phyloP scores from a whole-genome alignment of 1,139 yeast species.

The Blastobotrys apis region DNA sequence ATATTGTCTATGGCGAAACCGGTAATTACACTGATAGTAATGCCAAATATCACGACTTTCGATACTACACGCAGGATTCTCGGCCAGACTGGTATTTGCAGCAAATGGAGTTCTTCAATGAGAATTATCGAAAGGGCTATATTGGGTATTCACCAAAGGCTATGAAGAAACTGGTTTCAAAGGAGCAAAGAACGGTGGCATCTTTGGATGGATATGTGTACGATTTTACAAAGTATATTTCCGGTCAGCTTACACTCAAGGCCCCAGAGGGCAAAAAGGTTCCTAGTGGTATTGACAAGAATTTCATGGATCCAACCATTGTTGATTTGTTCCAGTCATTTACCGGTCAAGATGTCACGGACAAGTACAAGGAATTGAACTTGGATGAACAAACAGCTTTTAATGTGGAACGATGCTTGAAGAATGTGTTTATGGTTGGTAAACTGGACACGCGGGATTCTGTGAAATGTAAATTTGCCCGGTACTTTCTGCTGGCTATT shows the following conservation, averaged over 20 bases:
- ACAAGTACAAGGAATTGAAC: constrained; percentile 27
- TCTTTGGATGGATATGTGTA: constrained; percentile 37
- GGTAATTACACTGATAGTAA: constrained; percentile 37
- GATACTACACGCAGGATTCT: constrained; percentile 37
- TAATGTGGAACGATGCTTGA: constrained; percentile 35
- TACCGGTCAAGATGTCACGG: constrained; percentile 38
- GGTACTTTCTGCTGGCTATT: constrained; percentile 40
- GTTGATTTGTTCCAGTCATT: constrained; percentile 33
- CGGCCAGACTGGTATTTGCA: constrained; percentile 43
- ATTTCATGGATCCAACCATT: constrained; percentile 34
- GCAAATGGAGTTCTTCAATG: constrained; percentile 36
- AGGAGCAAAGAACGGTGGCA: constrained; percentile 30
- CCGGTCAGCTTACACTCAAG: constrained; percentile 36
- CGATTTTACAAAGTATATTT: constrained; percentile 37
- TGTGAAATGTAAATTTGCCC: constrained; percentile 38
- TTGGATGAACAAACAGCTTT: constrained; percentile 26
- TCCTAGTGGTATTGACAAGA: constrained; percentile 26
- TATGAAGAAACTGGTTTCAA: constrained; percentile 27
- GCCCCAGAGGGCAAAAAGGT: constrained; percentile 31
- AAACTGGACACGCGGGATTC: constrained; percentile 39
- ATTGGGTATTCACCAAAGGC: constrained; percentile 38
- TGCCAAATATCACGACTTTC: constrained; percentile 41
- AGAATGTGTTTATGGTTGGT: constrained; percentile 40
- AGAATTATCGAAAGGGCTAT: constrained; percentile 36
- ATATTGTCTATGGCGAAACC: constrained; percentile 38